Conservation (phyloP, 352 stramenopile species). For the Discostella stelligera region DNA sequence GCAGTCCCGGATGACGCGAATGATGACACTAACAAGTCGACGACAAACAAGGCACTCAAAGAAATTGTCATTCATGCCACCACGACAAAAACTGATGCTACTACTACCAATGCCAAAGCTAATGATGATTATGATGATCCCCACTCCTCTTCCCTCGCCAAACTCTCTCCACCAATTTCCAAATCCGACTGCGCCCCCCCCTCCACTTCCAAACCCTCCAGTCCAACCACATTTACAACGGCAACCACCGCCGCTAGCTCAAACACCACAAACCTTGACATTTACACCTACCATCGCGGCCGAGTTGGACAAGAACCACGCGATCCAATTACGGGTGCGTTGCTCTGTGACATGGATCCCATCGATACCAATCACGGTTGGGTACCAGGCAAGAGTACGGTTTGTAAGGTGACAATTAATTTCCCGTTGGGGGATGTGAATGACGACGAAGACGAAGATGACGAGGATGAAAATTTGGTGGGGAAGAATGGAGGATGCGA, state of each 20-base stretch:
- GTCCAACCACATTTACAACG: background rate
- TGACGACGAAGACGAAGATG: slow-evolving; percentile 43
- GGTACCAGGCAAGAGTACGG: slow-evolving; percentile 33
- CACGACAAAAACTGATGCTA: background rate
- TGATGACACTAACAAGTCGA: slow-evolving; percentile 4
- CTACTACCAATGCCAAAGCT: too few species aligned
- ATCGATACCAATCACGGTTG: slow-evolving; percentile 72
- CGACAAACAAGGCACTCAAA: slow-evolving; percentile 22
- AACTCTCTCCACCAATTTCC: background rate
- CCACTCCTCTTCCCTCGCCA: too few species aligned
- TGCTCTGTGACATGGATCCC: slow-evolving; percentile 53
- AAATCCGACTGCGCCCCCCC: too few species aligned
- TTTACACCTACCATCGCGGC: slow-evolving; percentile 72
- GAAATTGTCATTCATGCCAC: slow-evolving; percentile 8
- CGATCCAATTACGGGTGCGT: slow-evolving; percentile 49
- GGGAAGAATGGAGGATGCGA: background rate
- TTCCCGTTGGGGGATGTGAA: slow-evolving; percentile 65
- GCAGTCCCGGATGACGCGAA: background rate
- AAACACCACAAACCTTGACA: slow-evolving; percentile 11
- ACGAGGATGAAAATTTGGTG: slow-evolving; percentile 9
- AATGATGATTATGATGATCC: too few species aligned
- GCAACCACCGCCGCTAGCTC: background rate
- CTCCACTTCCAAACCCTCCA: background rate
- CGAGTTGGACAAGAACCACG: slow-evolving; percentile 66
- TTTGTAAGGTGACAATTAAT: slow-evolving; percentile 45